Base-by-base conservation (phyloP, 257 asterid genomes). In the Schizonepeta tenuifolia region DNA sequence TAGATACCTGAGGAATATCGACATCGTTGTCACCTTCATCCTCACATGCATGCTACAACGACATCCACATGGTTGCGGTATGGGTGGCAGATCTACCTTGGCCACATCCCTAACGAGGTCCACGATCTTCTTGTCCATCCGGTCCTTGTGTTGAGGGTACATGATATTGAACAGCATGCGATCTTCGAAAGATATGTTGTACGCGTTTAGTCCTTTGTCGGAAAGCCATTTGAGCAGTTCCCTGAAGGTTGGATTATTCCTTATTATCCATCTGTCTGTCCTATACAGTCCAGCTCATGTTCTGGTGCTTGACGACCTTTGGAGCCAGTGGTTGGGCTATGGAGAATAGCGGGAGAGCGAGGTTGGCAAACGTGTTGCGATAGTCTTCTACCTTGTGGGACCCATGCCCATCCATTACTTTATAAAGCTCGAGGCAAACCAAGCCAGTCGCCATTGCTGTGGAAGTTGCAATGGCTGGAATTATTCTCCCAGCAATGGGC, bases 401-500 rank as follows among this genome's bases (percentile, higher is more conserved):
- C n/a, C n/a, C n/a, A n/a, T n/a, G n/a, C 4, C 96, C 92, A 17
- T 84, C 88, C 7, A 90, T 77, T n/a, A 82, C 96, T 85, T 92
- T 92, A 63, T 92, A 92, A 10, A 92, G 89, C 77, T 90, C 98
- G 18, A 92, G 96, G 82, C 98, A 90, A 20, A 92, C 98, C 65
- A 92, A 69, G 17, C 98, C 98, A 0, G 98, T 90, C 35, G 98
- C 97, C 96, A 92, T 80, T 13, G 96, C 98, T 2, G 98, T 92
- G 63, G 98, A 64, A 35, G 98, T 92, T 40, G 98, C 98, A 43
- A 92, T 92, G 31, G 98, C 97, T 7, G 98, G 97, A 24, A 92
- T 90, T 56, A 92, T 92, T 75, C 98, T 82, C 44, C 98, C 98
- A 0, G 97, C 98, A 4, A 92, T 92, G 81, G 90, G 76, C 65